These are phyloP conservation scores for Hygrocybe coccinea DNA, from an alignment of 768 basidiomycete species.

Conservation along the genomic window DNA sequence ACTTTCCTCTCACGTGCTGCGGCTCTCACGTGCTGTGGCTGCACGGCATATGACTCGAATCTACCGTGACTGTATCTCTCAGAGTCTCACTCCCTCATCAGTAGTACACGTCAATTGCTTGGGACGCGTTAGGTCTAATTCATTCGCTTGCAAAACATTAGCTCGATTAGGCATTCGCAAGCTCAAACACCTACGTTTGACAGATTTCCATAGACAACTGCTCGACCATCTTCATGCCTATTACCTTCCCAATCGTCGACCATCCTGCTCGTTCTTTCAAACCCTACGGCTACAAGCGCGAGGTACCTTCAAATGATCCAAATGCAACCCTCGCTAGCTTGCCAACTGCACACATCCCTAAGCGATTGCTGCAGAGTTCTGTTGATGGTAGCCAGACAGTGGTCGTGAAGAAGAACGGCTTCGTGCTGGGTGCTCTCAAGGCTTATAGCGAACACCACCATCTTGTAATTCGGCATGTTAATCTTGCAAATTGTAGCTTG, in stretches of 20 bases:
- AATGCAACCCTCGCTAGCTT: background rate
- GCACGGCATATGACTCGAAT: too few species aligned
- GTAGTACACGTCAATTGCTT: too few species aligned
- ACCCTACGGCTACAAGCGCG: background rate
- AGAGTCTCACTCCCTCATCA: too few species aligned
- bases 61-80: too few species aligned
- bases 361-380: background rate
- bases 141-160: too few species aligned
- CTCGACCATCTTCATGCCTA: background rate
- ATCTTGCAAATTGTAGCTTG: background rate
- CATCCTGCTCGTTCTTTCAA: background rate
- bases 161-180: too few species aligned
- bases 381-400: background rate
- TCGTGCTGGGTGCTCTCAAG: slow-evolving; percentile 28
- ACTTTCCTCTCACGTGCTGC: too few species aligned
- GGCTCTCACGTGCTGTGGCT: too few species aligned
- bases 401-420: slow-evolving; percentile 24
- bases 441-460: slow-evolving; percentile 35
- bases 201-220: too few species aligned
- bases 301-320: background rate
- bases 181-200: too few species aligned
- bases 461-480: slow-evolving; percentile 34
- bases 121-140: too few species aligned
- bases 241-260: background rate
- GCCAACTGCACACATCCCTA: background rate